Conservation (phyloP, 2,329 filamentous ascomycete species). For the Septoria linicola region DNA sequence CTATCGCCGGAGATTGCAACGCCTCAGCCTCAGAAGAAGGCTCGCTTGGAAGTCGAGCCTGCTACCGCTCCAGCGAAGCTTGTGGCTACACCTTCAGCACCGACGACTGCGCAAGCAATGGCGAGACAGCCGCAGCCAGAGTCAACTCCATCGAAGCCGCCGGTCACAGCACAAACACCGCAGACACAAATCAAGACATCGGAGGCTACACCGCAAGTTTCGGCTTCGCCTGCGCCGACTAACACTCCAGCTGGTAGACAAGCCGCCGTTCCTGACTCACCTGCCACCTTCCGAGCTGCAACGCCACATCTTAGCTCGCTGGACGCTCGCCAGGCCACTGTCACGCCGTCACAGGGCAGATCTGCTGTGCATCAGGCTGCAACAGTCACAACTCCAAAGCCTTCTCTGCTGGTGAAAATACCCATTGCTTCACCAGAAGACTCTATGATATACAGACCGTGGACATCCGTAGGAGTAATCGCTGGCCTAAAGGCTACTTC, state of each 20-base stretch:
- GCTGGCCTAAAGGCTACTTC: not conserved
- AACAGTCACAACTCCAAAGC: not conserved
- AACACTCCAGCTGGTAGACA: too few relatives aligned
- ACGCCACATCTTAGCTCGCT: too few relatives aligned
- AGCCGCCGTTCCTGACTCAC: too few relatives aligned
- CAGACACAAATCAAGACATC: too few relatives aligned
- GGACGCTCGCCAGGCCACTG: too few relatives aligned
- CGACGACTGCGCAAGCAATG: not conserved
- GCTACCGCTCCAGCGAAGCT: conserved; percentile 7
- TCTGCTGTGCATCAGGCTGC: too few relatives aligned
- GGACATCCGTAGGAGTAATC: not conserved
- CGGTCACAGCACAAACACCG: not conserved
- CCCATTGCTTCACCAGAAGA: not conserved
- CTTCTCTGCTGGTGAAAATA: not conserved
- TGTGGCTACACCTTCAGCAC: not conserved
- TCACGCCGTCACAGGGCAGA: too few relatives aligned
- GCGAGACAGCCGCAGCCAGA: not conserved
- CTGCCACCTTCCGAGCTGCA: too few relatives aligned
- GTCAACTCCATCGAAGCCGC: not conserved
- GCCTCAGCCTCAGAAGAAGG: not conserved
- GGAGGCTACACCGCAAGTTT: too few relatives aligned
- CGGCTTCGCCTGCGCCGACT: too few relatives aligned
- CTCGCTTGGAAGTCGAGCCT: not conserved
- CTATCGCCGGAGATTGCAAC: not conserved
- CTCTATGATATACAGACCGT: not conserved